Conservation (phyloP, 129 eudicot genomes). For the Centella asiatica region DNA sequence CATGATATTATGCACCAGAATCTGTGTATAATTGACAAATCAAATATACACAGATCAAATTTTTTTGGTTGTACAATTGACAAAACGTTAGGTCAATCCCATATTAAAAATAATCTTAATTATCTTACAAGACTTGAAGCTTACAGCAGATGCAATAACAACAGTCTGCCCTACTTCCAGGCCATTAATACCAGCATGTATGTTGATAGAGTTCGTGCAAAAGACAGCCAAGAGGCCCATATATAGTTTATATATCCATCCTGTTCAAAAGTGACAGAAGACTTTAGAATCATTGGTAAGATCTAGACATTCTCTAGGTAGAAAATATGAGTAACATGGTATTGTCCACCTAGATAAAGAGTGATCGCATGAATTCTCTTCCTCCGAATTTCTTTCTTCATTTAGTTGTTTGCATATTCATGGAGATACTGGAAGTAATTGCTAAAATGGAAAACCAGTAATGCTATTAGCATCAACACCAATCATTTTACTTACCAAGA, state of each 20-base stretch:
- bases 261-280: constrained; percentile 23
- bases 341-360: no score
- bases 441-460: background rate
- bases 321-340: background rate
- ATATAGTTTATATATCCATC: constrained; percentile 82
- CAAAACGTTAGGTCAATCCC: background rate
- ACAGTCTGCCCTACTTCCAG: constrained; percentile 99
- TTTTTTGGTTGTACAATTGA: constrained; percentile 8
- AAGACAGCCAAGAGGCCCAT: constrained; percentile 94
- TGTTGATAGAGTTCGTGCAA: constrained; percentile 94
- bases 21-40: constrained; percentile 44
- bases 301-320: background rate
- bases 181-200: constrained; percentile 97
- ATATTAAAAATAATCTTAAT: background rate
- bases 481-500: background rate
- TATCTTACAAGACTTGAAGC: constrained; percentile 20
- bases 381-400: no score
- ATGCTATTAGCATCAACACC: background rate
- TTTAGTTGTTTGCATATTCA: background rate
- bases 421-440: background rate
- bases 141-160: constrained; percentile 88
- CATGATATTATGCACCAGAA: constrained; percentile 82
- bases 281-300: background rate
- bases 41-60: constrained; percentile 11
- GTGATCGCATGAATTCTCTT: no score